Percentiles rank a stretch among this genome's conserved stretches.
Evolutionary conservation across 2,329 filamentous ascomycete genomes (phyloP).

Genomic region (Ophiostoma sp.): DNA sequence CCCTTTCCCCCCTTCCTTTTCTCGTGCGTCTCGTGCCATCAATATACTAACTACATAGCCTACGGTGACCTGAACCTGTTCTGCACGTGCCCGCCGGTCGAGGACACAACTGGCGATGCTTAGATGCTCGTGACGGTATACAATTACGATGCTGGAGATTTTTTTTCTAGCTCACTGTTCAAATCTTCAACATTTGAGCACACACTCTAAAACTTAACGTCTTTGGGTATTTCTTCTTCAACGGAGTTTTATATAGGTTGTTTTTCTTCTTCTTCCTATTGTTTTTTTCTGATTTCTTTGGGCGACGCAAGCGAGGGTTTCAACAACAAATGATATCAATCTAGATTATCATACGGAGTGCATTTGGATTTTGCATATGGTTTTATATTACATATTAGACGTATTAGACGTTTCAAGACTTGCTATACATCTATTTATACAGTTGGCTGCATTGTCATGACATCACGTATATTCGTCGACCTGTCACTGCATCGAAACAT

Average conservation of each 20-base stretch:
- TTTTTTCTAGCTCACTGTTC: neutral
- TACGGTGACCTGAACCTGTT: slow-evolving; percentile 91
- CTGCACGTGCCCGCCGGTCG: slow-evolving; percentile 86
- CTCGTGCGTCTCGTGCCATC: neutral
- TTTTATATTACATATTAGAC: neutral
- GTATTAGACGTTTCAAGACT: no score
- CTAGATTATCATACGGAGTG: neutral
- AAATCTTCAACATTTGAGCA: slow-evolving; percentile 1
- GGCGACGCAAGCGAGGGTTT: slow-evolving; percentile 19
- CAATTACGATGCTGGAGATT: neutral
- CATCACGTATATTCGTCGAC: no score
- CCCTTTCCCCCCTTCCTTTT: neutral
- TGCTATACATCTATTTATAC: no score
- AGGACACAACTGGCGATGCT: slow-evolving; percentile 46
- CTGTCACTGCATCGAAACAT: no score
- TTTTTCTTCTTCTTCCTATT: slow-evolving; percentile 11
- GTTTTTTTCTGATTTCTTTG: neutral
- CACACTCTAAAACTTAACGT: slow-evolving; percentile 18
- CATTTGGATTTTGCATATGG: neutral
- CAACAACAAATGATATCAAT: slow-evolving; percentile 21
- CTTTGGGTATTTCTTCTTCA: slow-evolving; percentile 5
- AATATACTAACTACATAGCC: slow-evolving; percentile 45
- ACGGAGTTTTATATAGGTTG: neutral
- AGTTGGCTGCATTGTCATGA: no score
- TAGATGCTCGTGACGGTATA: neutral